Evolutionary conservation across 805 yeast genomes (phyloP).

Genomic region (Candida sphagnicola): DNA sequence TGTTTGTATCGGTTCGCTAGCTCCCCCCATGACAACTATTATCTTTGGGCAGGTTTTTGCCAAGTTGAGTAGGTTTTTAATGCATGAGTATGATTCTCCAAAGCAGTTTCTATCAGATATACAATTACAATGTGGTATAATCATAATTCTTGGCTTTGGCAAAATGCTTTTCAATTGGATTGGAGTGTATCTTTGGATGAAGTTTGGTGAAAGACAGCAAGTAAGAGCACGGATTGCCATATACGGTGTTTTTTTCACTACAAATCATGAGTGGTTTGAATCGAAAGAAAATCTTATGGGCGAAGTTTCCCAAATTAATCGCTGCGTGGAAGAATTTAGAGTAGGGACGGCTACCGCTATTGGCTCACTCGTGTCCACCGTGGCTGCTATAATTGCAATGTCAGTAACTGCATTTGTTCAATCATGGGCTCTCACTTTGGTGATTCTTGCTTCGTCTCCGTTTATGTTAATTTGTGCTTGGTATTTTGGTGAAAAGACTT

Average conservation of each 20-base stretch:
- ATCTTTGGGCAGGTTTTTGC: conserved; percentile 63
- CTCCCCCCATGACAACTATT: conserved; percentile 59
- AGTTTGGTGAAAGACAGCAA: conserved; percentile 70
- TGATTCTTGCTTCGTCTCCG: conserved; percentile 75
- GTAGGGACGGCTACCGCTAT: conserved; percentile 64
- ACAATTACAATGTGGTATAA: conserved; percentile 23
- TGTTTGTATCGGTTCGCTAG: conserved; percentile 51
- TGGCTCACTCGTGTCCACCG: conserved; percentile 52
- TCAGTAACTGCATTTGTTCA: conserved; percentile 64
- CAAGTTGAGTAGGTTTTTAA: conserved; percentile 22
- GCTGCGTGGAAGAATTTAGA: conserved; percentile 73
- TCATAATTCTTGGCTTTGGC: conserved; percentile 30
- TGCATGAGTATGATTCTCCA: conserved; percentile 24
- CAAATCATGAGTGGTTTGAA: conserved; percentile 63
- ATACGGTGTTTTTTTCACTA: conserved; percentile 40
- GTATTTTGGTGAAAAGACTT: conserved; percentile 49
- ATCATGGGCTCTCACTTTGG: conserved; percentile 82
- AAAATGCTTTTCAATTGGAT: conserved; percentile 43
- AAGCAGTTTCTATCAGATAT: conserved; percentile 21
- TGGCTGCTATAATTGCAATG: conserved; percentile 51
- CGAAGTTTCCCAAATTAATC: conserved; percentile 56
- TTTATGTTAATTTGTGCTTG: conserved; percentile 49
- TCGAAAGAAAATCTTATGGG: conserved; percentile 54
- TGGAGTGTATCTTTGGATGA: conserved; percentile 59
- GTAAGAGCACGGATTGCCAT: conserved; percentile 48